Percentiles rank a stretch among this genome's conserved stretches.
Conservation (phyloP, 345 rosid species). For the Aurinia saxatilis region DNA sequence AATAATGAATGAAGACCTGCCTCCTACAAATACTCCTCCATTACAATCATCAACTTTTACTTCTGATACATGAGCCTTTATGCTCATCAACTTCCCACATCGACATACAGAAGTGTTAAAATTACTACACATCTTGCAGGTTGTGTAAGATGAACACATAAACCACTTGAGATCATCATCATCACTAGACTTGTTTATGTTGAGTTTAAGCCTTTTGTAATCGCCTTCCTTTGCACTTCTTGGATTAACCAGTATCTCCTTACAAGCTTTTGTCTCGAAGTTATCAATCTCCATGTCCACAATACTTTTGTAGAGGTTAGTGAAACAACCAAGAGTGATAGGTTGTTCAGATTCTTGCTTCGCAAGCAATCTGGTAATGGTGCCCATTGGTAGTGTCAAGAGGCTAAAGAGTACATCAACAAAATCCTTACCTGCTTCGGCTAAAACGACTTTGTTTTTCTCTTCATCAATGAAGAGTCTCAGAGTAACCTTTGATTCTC, state of each 20-base stretch:
- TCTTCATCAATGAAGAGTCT: slow-evolving; percentile 10
- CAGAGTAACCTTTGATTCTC: neutral
- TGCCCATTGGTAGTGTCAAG: slow-evolving; percentile 6
- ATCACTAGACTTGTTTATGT: neutral
- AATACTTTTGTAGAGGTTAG: slow-evolving; percentile 8
- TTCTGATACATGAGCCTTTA: neutral
- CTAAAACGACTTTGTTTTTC: slow-evolving; percentile 8
- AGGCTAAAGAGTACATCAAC: slow-evolving; percentile 11
- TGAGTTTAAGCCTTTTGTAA: neutral
- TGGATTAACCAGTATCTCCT: neutral
- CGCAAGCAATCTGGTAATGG: neutral
- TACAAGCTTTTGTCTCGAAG: neutral
- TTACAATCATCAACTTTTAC: neutral
- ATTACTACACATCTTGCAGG: neutral
- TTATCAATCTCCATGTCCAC: neutral
- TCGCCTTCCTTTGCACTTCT: neutral
- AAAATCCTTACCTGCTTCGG: slow-evolving; percentile 14
- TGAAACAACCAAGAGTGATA: neutral
- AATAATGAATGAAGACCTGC: neutral
- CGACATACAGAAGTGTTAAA: neutral
- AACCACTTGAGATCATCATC: neutral
- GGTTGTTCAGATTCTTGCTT: too few species aligned
- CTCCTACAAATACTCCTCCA: neutral
- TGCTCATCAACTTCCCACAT: neutral
- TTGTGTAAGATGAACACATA: neutral